Evolutionary conservation across 257 asterid genomes (phyloP).

Genomic region (Solanum sparsipilum): DNA sequence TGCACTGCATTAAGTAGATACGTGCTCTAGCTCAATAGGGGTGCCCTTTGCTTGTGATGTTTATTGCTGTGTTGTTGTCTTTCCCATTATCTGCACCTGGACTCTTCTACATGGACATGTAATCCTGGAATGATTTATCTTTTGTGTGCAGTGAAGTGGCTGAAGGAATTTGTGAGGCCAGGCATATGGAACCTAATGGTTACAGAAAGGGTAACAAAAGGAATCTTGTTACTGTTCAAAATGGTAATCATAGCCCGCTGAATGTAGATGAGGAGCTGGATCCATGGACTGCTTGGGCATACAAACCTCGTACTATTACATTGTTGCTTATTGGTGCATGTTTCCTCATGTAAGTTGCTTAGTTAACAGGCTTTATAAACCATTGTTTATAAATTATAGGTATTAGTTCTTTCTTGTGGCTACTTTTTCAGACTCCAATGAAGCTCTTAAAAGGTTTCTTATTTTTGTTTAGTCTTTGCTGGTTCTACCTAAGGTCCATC

Average conservation of each 20-base stretch:
- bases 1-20: background rate
- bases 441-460: background rate
- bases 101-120: background rate
- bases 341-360: constrained; percentile 75
- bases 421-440: background rate
- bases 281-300: constrained; percentile 99
- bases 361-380: background rate
- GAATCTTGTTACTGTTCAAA: constrained; percentile 44
- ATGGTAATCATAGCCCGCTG: constrained; percentile 43
- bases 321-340: constrained; percentile 83
- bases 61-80: background rate
- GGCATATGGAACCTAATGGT: constrained; percentile 57
- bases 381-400: background rate
- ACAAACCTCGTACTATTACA: constrained; percentile 84
- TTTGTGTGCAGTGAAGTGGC: constrained; percentile 16
- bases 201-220: constrained; percentile 42
- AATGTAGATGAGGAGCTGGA: constrained; percentile 64
- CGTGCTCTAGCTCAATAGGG: background rate
- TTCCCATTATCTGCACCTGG: background rate
- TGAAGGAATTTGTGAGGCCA: constrained; percentile 10
- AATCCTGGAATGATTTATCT: background rate
- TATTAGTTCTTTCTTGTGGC: background rate
- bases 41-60: background rate
- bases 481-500: background rate
- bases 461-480: background rate